Conservation (phyloP, 805 yeast species). For the Kuraishia hungarica region DNA sequence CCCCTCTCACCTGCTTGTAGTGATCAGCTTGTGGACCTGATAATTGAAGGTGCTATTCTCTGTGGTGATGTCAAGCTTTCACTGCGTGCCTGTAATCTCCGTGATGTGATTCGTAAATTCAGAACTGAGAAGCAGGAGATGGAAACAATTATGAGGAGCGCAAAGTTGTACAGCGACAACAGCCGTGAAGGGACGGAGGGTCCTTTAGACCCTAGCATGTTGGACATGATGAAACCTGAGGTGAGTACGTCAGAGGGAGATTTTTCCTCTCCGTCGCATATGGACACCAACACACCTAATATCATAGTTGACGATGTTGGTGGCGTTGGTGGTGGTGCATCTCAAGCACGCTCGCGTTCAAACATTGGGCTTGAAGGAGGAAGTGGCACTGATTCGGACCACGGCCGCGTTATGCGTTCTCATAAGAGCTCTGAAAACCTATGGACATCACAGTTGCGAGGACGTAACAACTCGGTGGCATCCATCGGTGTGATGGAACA, state of each 20-base stretch:
- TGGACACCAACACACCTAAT: too few species aligned
- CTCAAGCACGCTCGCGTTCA: background rate
- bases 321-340: background rate
- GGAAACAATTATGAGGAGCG: background rate
- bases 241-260: background rate
- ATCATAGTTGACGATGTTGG: background rate
- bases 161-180: background rate
- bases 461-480: background rate
- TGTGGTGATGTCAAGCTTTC: slow-evolving; percentile 59
- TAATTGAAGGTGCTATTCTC: slow-evolving; percentile 53
- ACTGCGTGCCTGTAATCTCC: slow-evolving; percentile 44
- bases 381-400: background rate
- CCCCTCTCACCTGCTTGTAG: slow-evolving; percentile 49
- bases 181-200: background rate
- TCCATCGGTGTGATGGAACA: background rate
- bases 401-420: background rate
- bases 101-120: slow-evolving; percentile 37
- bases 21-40: slow-evolving; percentile 44
- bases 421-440: background rate
- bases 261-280: too few species aligned
- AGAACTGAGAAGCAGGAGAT: slow-evolving; percentile 17
- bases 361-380: background rate
- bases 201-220: background rate
- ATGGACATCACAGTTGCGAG: background rate
- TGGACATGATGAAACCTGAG: background rate